phyloP scores from a whole-genome alignment of 2,329 filamentous ascomycete genomes.

The Clonostachys sp. region DNA sequence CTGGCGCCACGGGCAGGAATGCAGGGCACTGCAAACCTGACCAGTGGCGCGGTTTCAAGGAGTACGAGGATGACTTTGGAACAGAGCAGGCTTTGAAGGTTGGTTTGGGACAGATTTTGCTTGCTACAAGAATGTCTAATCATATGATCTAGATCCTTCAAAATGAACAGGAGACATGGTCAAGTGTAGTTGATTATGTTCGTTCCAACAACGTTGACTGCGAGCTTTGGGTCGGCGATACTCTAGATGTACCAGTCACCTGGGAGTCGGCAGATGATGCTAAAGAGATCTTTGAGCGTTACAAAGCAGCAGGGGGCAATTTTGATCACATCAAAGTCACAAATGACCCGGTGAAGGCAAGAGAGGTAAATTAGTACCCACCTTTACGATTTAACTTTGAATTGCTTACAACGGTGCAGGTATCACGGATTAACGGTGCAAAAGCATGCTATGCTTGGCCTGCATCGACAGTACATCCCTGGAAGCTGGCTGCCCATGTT shows the following conservation, averaged over 20 bases:
- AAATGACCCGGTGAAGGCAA: slow-evolving; percentile 1
- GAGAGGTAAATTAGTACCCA: background rate
- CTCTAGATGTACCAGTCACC: slow-evolving; percentile 6
- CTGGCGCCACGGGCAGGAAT: slow-evolving; percentile 1
- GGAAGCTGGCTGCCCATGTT: slow-evolving; percentile 6
- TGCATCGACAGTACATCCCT: slow-evolving; percentile 6
- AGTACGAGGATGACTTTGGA: slow-evolving; percentile 4
- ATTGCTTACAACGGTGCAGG: slow-evolving; percentile 1
- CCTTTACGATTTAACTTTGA: background rate
- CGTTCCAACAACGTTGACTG: slow-evolving; percentile 5
- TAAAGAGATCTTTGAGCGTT: slow-evolving; percentile 3
- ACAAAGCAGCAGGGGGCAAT: slow-evolving; percentile 5
- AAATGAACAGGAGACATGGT: slow-evolving; percentile 7
- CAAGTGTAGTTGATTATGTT: slow-evolving; percentile 4
- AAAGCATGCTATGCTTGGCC: slow-evolving; percentile 8
- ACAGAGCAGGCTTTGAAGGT: slow-evolving; percentile 5
- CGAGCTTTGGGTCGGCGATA: slow-evolving; percentile 8
- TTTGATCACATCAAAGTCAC: slow-evolving; percentile 7
- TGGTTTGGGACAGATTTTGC: background rate
- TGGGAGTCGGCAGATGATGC: slow-evolving; percentile 3
- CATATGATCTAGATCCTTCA: slow-evolving; percentile 1
- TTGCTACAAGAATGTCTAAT: background rate
- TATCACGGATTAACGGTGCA: slow-evolving; percentile 5
- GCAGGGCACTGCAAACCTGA: slow-evolving; percentile 7
- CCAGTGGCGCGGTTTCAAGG: slow-evolving; percentile 6